These are phyloP conservation scores for Coleophoma crateriformis DNA, from an alignment of 2,329 filamentous ascomycete species.

Conservation along the genomic window DNA sequence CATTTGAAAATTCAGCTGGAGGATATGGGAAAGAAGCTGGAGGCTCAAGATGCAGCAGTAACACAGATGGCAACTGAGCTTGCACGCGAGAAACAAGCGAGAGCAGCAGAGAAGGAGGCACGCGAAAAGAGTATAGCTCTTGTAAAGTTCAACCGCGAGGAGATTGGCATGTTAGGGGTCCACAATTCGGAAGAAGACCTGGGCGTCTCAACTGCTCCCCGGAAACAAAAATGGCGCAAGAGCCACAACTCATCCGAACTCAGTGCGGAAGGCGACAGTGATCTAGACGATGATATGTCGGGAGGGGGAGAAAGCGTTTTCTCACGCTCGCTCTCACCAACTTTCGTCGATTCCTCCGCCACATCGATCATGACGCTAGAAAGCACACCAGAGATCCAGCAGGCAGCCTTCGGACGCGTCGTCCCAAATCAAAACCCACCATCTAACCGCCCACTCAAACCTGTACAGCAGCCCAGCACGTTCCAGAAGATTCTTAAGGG, in stretches of 20 bases:
- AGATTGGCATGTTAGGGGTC: conserved; percentile 11
- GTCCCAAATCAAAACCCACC: conserved; percentile 11
- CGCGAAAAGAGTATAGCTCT: conserved; percentile 21
- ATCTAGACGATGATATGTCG: conserved; percentile 34
- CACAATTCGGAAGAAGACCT: conserved; percentile 17
- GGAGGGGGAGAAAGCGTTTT: conserved; percentile 50
- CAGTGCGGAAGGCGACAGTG: conserved; percentile 48
- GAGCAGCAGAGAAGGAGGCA: conserved; percentile 20
- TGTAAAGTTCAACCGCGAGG: conserved; percentile 20
- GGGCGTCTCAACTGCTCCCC: conserved; percentile 11
- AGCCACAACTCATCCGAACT: conserved; percentile 29
- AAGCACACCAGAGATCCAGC: conserved; percentile 13
- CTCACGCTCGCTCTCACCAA: conserved; percentile 53
- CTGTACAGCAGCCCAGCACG: conserved; percentile 32
- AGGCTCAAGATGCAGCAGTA: conserved; percentile 48
- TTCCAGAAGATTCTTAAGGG: conserved; percentile 44
- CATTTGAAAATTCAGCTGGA: conserved; percentile 56
- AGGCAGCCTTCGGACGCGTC: conserved; percentile 13
- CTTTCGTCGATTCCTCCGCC: conserved; percentile 28
- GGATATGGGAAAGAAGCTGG: conserved; percentile 47
- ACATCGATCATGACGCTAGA: conserved; percentile 8
- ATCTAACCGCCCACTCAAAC: conserved; percentile 21
- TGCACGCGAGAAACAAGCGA: conserved; percentile 40
- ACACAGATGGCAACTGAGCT: conserved; percentile 44
- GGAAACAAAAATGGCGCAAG: conserved; percentile 7